Evolutionary conservation across 208 protist genomes (phyloP), one percentile per base, ranked within the genome.

Genomic region (Leptomonas seymouri): DNA sequence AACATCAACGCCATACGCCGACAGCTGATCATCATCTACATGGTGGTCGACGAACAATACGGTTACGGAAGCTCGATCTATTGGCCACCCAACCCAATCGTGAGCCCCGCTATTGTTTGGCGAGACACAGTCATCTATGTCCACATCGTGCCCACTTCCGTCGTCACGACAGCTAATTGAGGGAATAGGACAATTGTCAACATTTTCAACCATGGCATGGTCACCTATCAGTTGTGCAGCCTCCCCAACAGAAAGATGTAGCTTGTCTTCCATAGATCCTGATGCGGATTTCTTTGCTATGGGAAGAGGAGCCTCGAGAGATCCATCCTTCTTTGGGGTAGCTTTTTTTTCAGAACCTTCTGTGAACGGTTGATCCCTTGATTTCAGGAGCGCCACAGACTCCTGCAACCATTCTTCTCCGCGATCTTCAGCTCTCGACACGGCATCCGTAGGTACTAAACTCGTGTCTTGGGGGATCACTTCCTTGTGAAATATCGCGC

Each of bases 1-100:
- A 12, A 53, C 42, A 34, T 67, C 58, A 8, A 62, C 44, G 41
- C 39, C 27, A 25, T 67, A 67, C 3, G 41, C 28, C 16, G 60
- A 74, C 30, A 62, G 20, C 34, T 74, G 60, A 25, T 67, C 68
- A 39, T 67, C 44, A 44, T 74, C 68, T 14, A 56, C 23, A 28
- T 66, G 67, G 42, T 74, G 59, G 55, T 74, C 68, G 39, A 74
- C 68, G 39, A 74, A 67, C n/a, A 74, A 18, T 39, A 65, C 63
- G 6, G 42, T 45, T 44, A 67, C 20, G 8, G 39, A 54, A 42
- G 36, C 36, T 25, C 50, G 42, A n/a, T 62, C 50, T 46, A 61
- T 54, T 2, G 58, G 58, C 30, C 31, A 21, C 23, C 39, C 51
- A 41, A 53, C 25, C 39, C 39, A 36, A 20, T 8, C 18, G 16